Evolutionary conservation across 306 rosid genomes (phyloP).

Genomic region (Erythrophleum fordii): DNA sequence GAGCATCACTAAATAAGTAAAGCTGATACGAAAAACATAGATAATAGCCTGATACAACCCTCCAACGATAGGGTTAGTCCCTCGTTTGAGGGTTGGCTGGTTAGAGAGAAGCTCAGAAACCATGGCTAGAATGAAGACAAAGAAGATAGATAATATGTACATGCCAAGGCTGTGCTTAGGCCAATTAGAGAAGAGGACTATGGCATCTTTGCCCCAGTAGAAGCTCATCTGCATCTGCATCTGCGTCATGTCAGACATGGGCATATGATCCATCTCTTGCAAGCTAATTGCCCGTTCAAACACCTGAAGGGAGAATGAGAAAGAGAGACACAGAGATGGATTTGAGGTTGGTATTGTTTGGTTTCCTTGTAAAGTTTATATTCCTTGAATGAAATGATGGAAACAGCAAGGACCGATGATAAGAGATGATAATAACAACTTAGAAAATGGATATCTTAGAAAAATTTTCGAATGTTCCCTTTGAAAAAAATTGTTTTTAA

Average conservation of each 20-base stretch:
- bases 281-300: no score
- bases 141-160: constrained; percentile 63
- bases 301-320: background rate
- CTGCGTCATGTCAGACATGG: background rate
- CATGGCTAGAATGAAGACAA: constrained; percentile 58
- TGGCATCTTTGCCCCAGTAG: constrained; percentile 74
- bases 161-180: constrained; percentile 57
- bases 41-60: constrained; percentile 40
- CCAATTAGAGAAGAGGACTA: constrained; percentile 63
- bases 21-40: constrained; percentile 48
- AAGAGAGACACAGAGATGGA: background rate
- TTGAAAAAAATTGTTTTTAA: no score
- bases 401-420: background rate
- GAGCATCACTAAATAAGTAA: constrained; percentile 71
- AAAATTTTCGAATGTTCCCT: no score
- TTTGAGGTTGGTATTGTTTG: background rate
- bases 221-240: constrained; percentile 61
- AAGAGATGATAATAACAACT: constrained; percentile 16
- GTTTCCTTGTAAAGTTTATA: constrained; percentile 17
- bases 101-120: constrained; percentile 50
- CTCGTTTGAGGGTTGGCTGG: constrained; percentile 36
- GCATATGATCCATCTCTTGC: background rate
- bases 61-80: constrained; percentile 23
- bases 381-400: background rate
- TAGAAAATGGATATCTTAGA: background rate